phyloP scores from a whole-genome alignment of 495 filamentous ascomycete species.

The Choiromyces venosus region DNA sequence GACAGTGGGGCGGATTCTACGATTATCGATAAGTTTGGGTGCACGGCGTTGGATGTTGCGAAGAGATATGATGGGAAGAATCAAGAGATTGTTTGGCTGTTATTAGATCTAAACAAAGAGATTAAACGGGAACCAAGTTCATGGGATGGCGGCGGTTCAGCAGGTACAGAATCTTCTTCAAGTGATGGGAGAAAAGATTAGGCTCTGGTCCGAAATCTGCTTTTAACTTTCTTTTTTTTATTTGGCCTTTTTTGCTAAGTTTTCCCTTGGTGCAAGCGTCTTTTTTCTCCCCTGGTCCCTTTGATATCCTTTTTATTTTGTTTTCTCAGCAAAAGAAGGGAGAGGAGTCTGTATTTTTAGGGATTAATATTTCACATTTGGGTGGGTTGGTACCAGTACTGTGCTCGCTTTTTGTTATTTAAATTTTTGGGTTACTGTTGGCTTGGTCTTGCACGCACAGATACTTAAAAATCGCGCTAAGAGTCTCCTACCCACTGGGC shows the following conservation, averaged over 20 bases:
- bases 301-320: neutral
- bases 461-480: too few relatives aligned
- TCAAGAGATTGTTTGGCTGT: neutral
- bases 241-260: neutral
- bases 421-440: neutral
- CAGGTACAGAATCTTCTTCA: neutral
- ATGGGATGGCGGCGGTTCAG: neutral
- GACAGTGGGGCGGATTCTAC: too few relatives aligned
- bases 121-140: neutral
- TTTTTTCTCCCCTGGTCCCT: too few relatives aligned
- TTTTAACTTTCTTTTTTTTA: neutral
- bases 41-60: too few relatives aligned
- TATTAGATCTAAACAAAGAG: neutral
- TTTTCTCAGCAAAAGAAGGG: neutral
- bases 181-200: neutral
- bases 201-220: neutral
- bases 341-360: neutral
- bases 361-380: neutral
- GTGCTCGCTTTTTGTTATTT: neutral
- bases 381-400: neutral
- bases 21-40: too few relatives aligned
- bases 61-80: too few relatives aligned
- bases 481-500: too few relatives aligned
- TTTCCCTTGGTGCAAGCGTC: too few relatives aligned
- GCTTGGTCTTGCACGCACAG: neutral